Evolutionary conservation across 345 rosid genomes (phyloP).

Genomic region (Conringia planisiliqua): DNA sequence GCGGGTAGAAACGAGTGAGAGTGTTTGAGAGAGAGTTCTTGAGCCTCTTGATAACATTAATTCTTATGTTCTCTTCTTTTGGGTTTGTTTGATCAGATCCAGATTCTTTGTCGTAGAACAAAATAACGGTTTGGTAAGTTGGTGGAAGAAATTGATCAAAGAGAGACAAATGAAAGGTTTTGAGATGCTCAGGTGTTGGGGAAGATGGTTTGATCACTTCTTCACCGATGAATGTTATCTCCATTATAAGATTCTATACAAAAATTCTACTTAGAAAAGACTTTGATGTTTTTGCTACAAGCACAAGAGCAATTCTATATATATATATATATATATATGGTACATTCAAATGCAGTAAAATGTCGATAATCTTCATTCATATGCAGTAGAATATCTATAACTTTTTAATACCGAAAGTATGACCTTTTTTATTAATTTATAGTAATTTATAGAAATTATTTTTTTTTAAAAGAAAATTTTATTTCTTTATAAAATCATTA

Average conservation of each 20-base stretch:
- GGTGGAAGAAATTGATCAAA: constrained; percentile 35
- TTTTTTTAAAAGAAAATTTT: no score
- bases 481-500: no score
- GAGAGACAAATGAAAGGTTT: constrained; percentile 15
- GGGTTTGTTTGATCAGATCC: background rate
- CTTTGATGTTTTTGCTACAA: background rate
- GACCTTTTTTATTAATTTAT: no score
- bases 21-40: constrained; percentile 40
- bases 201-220: constrained; percentile 36
- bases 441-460: no score
- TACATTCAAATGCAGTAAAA: no score
- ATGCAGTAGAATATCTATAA: no score
- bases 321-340: no score
- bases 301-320: background rate
- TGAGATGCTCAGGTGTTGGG: constrained; percentile 30
- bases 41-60: background rate
- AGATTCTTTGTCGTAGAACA: constrained; percentile 21
- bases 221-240: constrained; percentile 22
- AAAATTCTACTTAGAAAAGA: background rate
- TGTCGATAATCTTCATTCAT: no score
- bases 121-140: constrained; percentile 14
- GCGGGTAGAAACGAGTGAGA: constrained; percentile 41
- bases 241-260: background rate
- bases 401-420: no score
- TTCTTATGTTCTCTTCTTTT: background rate